A percentile compares a stretch with the other conserved stretches of the same genome.
These are phyloP conservation scores for Trypanosoma brucei DNA, from an alignment of 208 protist species.

Conservation along the genomic window DNA sequence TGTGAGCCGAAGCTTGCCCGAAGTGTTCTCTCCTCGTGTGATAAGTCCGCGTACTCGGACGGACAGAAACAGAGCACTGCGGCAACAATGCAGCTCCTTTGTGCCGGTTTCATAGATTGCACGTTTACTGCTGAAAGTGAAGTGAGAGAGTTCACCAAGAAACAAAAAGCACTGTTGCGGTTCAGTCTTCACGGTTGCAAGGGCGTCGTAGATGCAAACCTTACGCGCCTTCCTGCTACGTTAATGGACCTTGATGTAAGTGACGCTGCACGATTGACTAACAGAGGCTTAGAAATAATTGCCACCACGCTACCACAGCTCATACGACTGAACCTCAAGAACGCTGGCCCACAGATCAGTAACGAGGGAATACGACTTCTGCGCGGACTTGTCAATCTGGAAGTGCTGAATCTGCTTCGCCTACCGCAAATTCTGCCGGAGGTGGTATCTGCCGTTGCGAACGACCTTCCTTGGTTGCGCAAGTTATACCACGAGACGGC, in stretches of 20 bases:
- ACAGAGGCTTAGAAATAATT: slow-evolving; percentile 15
- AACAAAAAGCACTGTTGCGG: slow-evolving; percentile 22
- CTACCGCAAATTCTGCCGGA: slow-evolving; percentile 18
- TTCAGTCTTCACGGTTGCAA: slow-evolving; percentile 24
- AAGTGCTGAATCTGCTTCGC: slow-evolving; percentile 27
- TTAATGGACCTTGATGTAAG: slow-evolving; percentile 30
- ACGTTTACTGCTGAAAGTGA: slow-evolving; percentile 14
- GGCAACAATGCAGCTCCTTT: slow-evolving; percentile 10
- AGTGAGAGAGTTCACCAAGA: slow-evolving; percentile 16
- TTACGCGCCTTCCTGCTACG: slow-evolving; percentile 12
- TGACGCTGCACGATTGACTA: slow-evolving; percentile 17
- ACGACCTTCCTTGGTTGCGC: slow-evolving; percentile 11
- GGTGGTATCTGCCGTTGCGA: slow-evolving; percentile 13
- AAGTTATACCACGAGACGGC: slow-evolving; percentile 32
- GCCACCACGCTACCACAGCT: slow-evolving; percentile 13
- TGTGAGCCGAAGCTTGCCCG: neutral
- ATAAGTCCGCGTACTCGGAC: neutral
- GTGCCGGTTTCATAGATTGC: slow-evolving; percentile 25
- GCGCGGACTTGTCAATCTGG: slow-evolving; percentile 12
- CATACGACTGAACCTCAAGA: slow-evolving; percentile 25
- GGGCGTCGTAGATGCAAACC: slow-evolving; percentile 18
- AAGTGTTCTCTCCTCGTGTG: neutral
- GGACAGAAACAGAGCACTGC: neutral
- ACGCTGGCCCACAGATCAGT: slow-evolving; percentile 15
- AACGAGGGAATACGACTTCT: slow-evolving; percentile 13